Percentiles rank a stretch among this genome's conserved stretches.
Conservation (phyloP, 805 yeast species). For the Schwanniomyces vanrijiae region DNA sequence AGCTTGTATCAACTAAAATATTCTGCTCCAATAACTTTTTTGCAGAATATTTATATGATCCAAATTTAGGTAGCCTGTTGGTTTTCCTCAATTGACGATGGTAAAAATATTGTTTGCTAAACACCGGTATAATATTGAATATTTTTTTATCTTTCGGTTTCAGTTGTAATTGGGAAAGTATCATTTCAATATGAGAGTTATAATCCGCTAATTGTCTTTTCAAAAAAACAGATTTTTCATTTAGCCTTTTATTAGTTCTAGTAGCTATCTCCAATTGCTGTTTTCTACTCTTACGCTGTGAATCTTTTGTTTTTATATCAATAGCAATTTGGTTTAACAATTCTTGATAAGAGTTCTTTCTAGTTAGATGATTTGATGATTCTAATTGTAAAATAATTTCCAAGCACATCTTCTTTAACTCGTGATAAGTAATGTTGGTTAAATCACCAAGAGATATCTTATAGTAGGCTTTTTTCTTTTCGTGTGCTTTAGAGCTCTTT, state of each 20-base stretch:
- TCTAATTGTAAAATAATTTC: constrained; percentile 79
- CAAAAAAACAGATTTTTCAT: constrained; percentile 46
- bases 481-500: constrained; percentile 34
- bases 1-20: constrained; percentile 59
- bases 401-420: constrained; percentile 72
- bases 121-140: constrained; percentile 50
- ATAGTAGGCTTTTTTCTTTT: constrained; percentile 43
- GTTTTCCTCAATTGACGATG: constrained; percentile 65
- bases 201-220: constrained; percentile 46
- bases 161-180: constrained; percentile 44
- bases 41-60: constrained; percentile 74
- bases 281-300: constrained; percentile 42
- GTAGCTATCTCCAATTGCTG: constrained; percentile 41
- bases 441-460: constrained; percentile 53
- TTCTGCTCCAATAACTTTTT: constrained; percentile 74
- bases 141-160: constrained; percentile 47
- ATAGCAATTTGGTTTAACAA: constrained; percentile 79
- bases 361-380: constrained; percentile 57
- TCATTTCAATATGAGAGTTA: constrained; percentile 44
- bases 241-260: constrained; percentile 43
- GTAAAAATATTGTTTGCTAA: constrained; percentile 75
- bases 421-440: constrained; percentile 57
- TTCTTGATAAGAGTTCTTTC: constrained; percentile 74
- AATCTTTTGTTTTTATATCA: constrained; percentile 60
- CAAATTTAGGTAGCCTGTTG: constrained; percentile 71